Conservation (phyloP, 768 basidiomycete genomes). For the Suillus ampliporus region DNA sequence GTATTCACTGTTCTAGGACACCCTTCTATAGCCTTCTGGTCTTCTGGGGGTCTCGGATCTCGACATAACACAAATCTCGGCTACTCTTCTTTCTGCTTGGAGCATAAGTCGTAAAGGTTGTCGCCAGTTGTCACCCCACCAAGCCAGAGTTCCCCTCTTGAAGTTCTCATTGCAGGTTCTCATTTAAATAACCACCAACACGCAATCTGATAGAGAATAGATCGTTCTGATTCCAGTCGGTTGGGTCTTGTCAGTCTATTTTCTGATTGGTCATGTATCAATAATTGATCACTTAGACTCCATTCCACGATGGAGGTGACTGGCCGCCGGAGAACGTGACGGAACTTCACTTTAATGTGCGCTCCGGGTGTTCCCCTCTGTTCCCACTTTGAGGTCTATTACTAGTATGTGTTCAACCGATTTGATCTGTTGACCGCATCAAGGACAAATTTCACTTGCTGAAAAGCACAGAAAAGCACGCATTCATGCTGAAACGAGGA, state of each 20-base stretch:
- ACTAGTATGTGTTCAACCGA: not conserved
- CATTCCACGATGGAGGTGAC: not conserved
- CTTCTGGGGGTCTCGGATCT: not conserved
- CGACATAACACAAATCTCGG: not conserved
- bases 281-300: not conserved
- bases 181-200: not conserved
- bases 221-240: not conserved
- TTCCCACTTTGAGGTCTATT: not conserved
- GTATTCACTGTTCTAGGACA: not conserved
- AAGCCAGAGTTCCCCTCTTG: not conserved
- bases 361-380: not conserved
- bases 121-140: not conserved
- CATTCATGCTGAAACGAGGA: not conserved
- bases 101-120: not conserved
- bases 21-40: not conserved
- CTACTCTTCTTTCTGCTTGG: not conserved
- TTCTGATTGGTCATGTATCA: not conserved
- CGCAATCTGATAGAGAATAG: constrained; percentile 1
- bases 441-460: not conserved
- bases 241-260: not conserved
- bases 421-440: not conserved
- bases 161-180: constrained; percentile 5
- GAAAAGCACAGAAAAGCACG: too few relatives aligned
- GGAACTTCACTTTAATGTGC: not conserved
- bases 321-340: constrained; percentile 1